Evolutionary conservation across 805 yeast species (phyloP), one percentile per base, ranked within the genome.

Genomic region (Lipomyces orientalis): DNA sequence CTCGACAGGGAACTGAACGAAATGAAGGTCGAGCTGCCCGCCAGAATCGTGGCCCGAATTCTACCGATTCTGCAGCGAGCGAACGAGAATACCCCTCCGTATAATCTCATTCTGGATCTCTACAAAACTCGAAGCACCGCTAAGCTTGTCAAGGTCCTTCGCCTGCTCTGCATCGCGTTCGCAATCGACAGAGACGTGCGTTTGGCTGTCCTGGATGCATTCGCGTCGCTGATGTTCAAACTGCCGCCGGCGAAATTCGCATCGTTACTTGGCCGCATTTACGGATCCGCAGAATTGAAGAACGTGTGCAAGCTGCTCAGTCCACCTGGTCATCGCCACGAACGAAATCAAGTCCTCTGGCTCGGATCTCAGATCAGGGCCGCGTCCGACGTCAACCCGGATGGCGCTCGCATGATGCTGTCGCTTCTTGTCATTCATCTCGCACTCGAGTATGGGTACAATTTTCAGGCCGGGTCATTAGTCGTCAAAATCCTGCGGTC

Each of bases 61-160:
- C 35, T 64, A 9, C 67, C 70, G 46, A 67, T 67, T 19, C 29
- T 65, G 19, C 29, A n/a, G 16, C 63, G 67, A 31, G 71, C 71
- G 12, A 51, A 58, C 22, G 52, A 61, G n/a, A 67, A 67, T 54
- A 10, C 34, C 9, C 6, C 62, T 5, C 46, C 69, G 9, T 65
- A 67, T 35, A 58, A 62, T 37, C 54, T 67, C 16, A 39, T 67
- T 12, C 43, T 37, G 14, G 65, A 61, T 46, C 55, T 64, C 22
- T 35, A 51, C 60, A n/a, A 22, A 16, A 46, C 57, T 5, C 57
- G 54, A 2, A 25, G 49, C 16, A 46, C 29, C 12, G 56, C 14
- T 31, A 57, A 35, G 31, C 7, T 25, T 55, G 39, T 43, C 25
- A 22, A 43, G 2, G 43, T 61, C 2, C 35, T 65, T 49, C 37